Base-by-base conservation (phyloP, 257 asterid genomes). In the Catharanthus roseus region DNA sequence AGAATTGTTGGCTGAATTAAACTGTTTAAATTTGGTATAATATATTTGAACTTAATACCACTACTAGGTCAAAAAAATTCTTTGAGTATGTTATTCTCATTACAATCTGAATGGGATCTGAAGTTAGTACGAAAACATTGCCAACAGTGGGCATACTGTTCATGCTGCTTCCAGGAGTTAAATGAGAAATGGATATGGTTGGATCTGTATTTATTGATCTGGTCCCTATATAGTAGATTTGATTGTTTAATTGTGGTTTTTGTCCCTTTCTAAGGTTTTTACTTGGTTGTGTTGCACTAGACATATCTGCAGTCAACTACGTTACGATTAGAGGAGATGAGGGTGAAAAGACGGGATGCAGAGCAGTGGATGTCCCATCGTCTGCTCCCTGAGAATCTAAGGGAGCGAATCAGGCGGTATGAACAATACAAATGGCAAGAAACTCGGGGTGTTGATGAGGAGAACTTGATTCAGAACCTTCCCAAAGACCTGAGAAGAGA, bases 281-380 rank as follows among this genome's bases (percentile, higher is more conserved):
- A 55, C 72, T 33, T 73, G 15, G 62, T 80, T 83, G 71, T 71
- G 77, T 71, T 83, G 74, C 75, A 36, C 85, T 95, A 93, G 99
- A 84, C 97, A 2, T 93, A 85, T 80, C 81, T 93, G 86, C 99
- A 93, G 81, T 93, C 99, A 12, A 88, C 99, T 18, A 93, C 97
- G 6, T 67, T 87, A 72, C 83, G 99, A 75, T 81, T 93, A 53
- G 99, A 93, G 88, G 96, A 93, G 81, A 93, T 93, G 99, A 84
- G 99, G 82, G 96, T 93, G 72, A 93, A 93, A 83, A 83, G 96
- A 78, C 93, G 97, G 69, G 99, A 93, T 80, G 96, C 97, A 1
- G 97, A 93, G 80, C 99, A 93, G 74, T 91, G 97, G 97, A 93
- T 93, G 99, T 76, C 97, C 54, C 97, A 93, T 70, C 96, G 97